Percentiles rank a stretch among this genome's conserved stretches.
Conservation (phyloP, 768 basidiomycete species). For the Cyclocybe cylindracea region DNA sequence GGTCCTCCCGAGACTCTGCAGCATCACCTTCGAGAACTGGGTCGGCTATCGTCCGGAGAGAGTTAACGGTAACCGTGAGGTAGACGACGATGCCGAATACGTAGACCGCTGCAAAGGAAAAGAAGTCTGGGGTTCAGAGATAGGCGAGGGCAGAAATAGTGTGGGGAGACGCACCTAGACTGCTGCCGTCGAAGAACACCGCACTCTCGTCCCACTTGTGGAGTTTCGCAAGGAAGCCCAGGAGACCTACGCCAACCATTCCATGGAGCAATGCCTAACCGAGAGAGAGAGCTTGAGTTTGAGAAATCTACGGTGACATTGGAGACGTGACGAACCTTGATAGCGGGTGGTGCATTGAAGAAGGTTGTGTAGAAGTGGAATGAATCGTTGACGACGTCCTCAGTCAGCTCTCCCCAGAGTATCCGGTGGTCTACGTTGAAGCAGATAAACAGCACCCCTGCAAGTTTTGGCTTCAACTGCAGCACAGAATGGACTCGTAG, state of each 20-base stretch:
- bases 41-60: slow-evolving; percentile 71
- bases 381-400: slow-evolving; percentile 70
- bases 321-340: slow-evolving; percentile 66
- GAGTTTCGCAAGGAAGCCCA: slow-evolving; percentile 77
- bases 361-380: slow-evolving; percentile 92
- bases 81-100: slow-evolving; percentile 80
- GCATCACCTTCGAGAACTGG: slow-evolving; percentile 39
- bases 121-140: background rate
- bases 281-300: background rate
- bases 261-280: slow-evolving; percentile 85
- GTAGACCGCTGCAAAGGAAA: slow-evolving; percentile 56
- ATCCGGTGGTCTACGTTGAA: slow-evolving; percentile 87
- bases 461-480: slow-evolving; percentile 5
- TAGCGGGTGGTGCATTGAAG: slow-evolving; percentile 89
- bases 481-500: background rate
- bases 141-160: background rate
- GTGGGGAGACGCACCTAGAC: slow-evolving; percentile 60
- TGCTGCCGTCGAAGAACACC: slow-evolving; percentile 92
- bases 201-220: slow-evolving; percentile 91
- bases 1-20: slow-evolving; percentile 62
- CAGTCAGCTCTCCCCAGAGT: slow-evolving; percentile 67
- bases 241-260: slow-evolving; percentile 75
- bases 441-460: slow-evolving; percentile 83
- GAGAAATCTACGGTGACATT: background rate
- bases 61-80: slow-evolving; percentile 77